Conservation (phyloP, 75 land plant genomes). For the Ceratopteris richardii region DNA sequence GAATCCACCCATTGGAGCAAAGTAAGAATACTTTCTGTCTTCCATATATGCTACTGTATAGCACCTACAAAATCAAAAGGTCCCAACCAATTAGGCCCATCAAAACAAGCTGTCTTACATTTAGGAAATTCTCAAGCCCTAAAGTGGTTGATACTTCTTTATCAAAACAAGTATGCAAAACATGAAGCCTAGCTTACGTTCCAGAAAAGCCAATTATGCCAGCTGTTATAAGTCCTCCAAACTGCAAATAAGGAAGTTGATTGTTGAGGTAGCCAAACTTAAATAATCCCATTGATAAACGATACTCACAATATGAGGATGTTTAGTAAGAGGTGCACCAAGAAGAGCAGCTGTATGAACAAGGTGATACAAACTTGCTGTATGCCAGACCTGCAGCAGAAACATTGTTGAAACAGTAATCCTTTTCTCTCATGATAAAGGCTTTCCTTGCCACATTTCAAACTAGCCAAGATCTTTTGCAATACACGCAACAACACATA, state of each 20-base stretch:
- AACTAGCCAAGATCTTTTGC: too few relatives aligned
- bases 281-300: too few relatives aligned
- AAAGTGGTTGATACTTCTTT: too few relatives aligned
- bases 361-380: slow-evolving; percentile 84
- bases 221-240: slow-evolving; percentile 72
- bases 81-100: too few relatives aligned
- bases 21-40: slow-evolving; percentile 53
- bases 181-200: slow-evolving; percentile 43
- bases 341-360: slow-evolving; percentile 81
- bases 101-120: too few relatives aligned
- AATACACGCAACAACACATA: too few relatives aligned
- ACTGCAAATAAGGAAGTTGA: slow-evolving; percentile 30
- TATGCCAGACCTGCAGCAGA: slow-evolving; percentile 69
- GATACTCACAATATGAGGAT: slow-evolving; percentile 66
- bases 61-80: slow-evolving; percentile 37
- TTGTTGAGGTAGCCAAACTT: neutral
- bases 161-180: too few relatives aligned
- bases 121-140: too few relatives aligned
- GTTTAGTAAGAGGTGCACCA: slow-evolving; percentile 65
- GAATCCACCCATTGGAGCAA: slow-evolving; percentile 87
- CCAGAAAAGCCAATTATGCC: slow-evolving; percentile 88
- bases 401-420: neutral
- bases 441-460: too few relatives aligned
- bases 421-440: too few relatives aligned
- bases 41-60: slow-evolving; percentile 71